Base-by-base conservation (phyloP, 306 rosid species). In the Lathyrus aphaca region DNA sequence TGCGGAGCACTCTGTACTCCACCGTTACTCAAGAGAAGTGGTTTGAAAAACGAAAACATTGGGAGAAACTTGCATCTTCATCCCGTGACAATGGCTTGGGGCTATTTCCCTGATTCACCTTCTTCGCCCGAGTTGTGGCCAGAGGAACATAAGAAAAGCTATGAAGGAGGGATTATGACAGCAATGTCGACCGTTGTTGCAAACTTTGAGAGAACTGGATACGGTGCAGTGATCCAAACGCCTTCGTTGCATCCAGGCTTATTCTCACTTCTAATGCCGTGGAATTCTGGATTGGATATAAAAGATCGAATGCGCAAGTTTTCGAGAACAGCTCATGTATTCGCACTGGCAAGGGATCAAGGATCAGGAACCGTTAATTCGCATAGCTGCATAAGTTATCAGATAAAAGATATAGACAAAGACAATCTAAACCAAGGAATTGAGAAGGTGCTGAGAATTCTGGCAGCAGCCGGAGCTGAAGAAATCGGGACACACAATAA, bases 131-230 rank as follows among this genome's bases (percentile, higher is more conserved):
- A 77, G 3, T 13, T 27, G 6, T 81, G 91, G 91, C 89, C 88
- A 9, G 86, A 84, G 77, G 25, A 60, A 67, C 77, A 81, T 16
- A 88, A 86, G 61, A 91, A 75, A 76, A 91, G 96, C 90, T 91
- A 80, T 10, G 88, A 91, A 79, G 96, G 97, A 70, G 97, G 93
- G 37, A 91, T 89, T 50, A 87, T 91, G 97, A 91, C 96, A 61
- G 90, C 94, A 54, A 91, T 91, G 94, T 91, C 96, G 1, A 74
- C 86, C 1, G 86, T 85, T 42, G 78, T 32, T 7, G 90, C 86
- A 2, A 77, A 88, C 10, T 39, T 80, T 5, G 73, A 84, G 21
- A 78, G 66, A 39, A 73, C 92, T 5, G 92, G 92, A 6, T 86
- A 88, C 57, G 93, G 97, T 12, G 82, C 84, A 3, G 32, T 88